phyloP scores from a whole-genome alignment of 1,284 basidiomycete genomes.

The Cystobasidium slooffiae region DNA sequence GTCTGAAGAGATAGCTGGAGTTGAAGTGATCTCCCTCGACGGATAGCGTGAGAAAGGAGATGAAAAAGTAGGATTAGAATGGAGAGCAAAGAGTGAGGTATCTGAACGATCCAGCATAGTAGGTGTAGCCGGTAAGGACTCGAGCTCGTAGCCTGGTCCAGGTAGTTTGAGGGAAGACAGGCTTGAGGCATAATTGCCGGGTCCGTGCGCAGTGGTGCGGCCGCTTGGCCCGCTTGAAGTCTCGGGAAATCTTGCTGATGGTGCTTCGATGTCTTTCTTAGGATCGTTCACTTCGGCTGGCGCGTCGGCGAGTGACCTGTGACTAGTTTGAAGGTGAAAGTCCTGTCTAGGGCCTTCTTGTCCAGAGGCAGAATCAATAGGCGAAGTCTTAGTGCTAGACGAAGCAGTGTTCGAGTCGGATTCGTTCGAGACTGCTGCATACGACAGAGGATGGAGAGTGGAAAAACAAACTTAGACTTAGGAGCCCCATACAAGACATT shows the following conservation, averaged over 20 bases:
- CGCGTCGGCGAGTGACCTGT: background rate
- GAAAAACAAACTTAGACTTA: background rate
- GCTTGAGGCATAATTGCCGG: background rate
- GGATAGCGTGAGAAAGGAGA: slow-evolving; percentile 1
- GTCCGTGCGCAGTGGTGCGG: background rate
- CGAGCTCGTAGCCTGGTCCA: slow-evolving; percentile 12
- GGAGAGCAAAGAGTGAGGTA: background rate
- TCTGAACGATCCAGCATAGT: background rate
- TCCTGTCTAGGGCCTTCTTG: background rate
- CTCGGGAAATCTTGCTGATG: background rate
- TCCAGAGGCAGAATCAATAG: background rate
- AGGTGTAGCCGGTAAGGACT: slow-evolving; percentile 20
- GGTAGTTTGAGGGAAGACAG: slow-evolving; percentile 16
- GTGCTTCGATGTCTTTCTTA: background rate
- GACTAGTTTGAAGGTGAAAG: background rate
- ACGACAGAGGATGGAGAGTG: background rate
- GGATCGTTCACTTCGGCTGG: background rate
- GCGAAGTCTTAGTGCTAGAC: background rate
- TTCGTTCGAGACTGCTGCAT: background rate
- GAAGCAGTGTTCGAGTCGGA: background rate
- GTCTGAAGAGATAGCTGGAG: slow-evolving; percentile 20
- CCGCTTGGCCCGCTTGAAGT: background rate
- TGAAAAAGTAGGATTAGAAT: background rate
- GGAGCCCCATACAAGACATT: background rate
- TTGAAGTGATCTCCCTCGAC: slow-evolving; percentile 5